These are phyloP conservation scores for Kluyveromyces siamensis DNA, from an alignment of 805 yeast species.

Conservation along the genomic window DNA sequence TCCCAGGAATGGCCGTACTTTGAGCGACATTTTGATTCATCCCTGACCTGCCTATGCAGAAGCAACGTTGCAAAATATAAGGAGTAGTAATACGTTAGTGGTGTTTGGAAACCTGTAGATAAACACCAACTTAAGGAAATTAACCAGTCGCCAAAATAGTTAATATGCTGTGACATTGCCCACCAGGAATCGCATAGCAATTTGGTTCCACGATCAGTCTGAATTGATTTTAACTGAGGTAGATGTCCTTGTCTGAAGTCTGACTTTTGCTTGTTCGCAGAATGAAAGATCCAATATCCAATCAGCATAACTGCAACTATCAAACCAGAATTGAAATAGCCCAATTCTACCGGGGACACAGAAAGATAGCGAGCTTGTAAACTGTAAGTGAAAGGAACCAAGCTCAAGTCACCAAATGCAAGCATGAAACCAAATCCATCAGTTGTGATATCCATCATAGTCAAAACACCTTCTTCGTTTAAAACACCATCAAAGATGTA, in stretches of 20 bases:
- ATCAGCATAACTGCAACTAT: constrained; percentile 41
- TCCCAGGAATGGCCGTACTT: constrained; percentile 87
- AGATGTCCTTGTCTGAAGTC: constrained; percentile 74
- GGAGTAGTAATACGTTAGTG: constrained; percentile 81
- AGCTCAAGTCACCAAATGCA: constrained; percentile 84
- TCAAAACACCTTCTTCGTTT: constrained; percentile 79
- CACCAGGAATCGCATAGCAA: constrained; percentile 93
- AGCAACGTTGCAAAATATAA: constrained; percentile 74
- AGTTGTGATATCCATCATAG: constrained; percentile 93
- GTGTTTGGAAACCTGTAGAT: constrained; percentile 74
- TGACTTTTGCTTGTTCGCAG: constrained; percentile 78
- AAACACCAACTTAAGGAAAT: constrained; percentile 89
- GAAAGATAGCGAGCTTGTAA: constrained; percentile 79
- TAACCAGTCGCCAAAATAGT: constrained; percentile 93
- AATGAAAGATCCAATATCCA: constrained; percentile 79
- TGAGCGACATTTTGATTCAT: constrained; percentile 78
- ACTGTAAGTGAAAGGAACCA: constrained; percentile 88
- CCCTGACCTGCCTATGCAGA: constrained; percentile 83
- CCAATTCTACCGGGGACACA: constrained; percentile 49
- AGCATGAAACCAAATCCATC: constrained; percentile 98
- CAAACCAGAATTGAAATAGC: constrained; percentile 28
- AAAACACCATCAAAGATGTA: constrained; percentile 88
- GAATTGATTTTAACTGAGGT: constrained; percentile 56
- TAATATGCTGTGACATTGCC: constrained; percentile 86
- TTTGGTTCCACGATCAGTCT: constrained; percentile 69